A percentile compares a stretch with the other conserved stretches of the same genome.
Conservation (phyloP, 2,329 filamentous ascomycete genomes). For the Verruconis gallopava region DNA sequence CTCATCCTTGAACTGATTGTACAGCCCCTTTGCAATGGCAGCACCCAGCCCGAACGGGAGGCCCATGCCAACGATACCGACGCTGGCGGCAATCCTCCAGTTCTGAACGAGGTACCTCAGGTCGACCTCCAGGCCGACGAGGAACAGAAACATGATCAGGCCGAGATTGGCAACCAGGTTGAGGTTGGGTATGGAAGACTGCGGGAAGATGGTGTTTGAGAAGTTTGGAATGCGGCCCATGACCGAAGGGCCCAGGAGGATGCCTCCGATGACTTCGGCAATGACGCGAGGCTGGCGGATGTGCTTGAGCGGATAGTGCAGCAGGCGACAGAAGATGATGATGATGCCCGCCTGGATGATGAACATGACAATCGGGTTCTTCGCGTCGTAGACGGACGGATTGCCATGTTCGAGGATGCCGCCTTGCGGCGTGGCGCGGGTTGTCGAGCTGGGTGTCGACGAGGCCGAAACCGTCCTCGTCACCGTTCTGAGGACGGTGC, state of each 20-base stretch:
- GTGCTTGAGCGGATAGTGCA: conserved; percentile 65
- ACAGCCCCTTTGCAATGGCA: conserved; percentile 70
- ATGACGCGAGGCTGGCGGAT: conserved; percentile 73
- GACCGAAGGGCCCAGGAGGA: conserved; percentile 74
- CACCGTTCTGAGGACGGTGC: conserved; percentile 1
- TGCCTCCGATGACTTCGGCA: conserved; percentile 73
- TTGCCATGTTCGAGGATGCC: conserved; percentile 61
- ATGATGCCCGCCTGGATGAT: conserved; percentile 65
- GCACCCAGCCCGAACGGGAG: conserved; percentile 73
- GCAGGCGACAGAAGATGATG: conserved; percentile 58
- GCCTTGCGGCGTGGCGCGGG: conserved; percentile 40
- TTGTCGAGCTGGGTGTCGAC: neutral
- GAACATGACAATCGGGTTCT: conserved; percentile 61
- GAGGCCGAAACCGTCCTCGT: neutral
- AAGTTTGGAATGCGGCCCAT: conserved; percentile 80
- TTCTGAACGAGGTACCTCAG: conserved; percentile 64
- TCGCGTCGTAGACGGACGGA: conserved; percentile 54
- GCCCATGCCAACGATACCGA: conserved; percentile 67
- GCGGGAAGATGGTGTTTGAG: conserved; percentile 61
- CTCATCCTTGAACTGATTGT: conserved; percentile 55
- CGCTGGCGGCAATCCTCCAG: conserved; percentile 66
- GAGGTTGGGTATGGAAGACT: conserved; percentile 59
- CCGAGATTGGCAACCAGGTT: conserved; percentile 72
- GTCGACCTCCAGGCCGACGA: conserved; percentile 80
- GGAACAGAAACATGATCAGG: conserved; percentile 71